phyloP scores from a whole-genome alignment of 73 alveolate species.

The Tetrahymena thermophila region DNA sequence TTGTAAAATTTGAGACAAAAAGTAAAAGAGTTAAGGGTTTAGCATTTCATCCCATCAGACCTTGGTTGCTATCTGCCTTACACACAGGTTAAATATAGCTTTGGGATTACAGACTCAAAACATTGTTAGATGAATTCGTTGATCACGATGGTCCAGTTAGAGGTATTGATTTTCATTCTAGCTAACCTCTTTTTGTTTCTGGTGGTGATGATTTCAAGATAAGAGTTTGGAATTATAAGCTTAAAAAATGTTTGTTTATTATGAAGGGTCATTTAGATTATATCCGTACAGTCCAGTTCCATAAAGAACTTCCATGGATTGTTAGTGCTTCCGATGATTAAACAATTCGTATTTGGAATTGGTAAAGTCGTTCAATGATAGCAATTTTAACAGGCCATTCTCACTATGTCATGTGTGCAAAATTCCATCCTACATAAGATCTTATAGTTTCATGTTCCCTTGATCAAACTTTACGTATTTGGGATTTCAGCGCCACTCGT shows the following conservation, averaged over 20 bases:
- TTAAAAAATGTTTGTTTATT: constrained; percentile 77
- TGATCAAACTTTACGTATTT: constrained; percentile 96
- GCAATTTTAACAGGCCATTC: constrained; percentile 94
- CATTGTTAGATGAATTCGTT: constrained; percentile 87
- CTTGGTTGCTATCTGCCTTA: constrained; percentile 91
- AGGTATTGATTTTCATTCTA: constrained; percentile 57
- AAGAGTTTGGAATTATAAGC: constrained; percentile 64
- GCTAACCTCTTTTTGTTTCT: constrained; percentile 88
- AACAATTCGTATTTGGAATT: constrained; percentile 96
- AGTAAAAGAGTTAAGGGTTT: constrained; percentile 97
- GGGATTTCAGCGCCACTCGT: constrained; percentile 82
- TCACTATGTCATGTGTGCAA: constrained; percentile 98
- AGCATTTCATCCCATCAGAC: constrained; percentile 95
- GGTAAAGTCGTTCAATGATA: constrained; percentile 84
- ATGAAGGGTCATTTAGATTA: constrained; percentile 97
- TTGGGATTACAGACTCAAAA: constrained; percentile 89
- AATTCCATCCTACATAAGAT: constrained; percentile 95
- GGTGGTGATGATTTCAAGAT: constrained; percentile 99
- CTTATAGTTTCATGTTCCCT: constrained; percentile 92
- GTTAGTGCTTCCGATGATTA: constrained; percentile 79
- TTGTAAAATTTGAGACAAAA: constrained; percentile 91
- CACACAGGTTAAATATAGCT: constrained; percentile 92
- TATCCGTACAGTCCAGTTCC: constrained; percentile 97
- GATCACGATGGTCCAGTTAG: constrained; percentile 87
- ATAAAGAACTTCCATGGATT: constrained; percentile 99